These are phyloP conservation scores for Rhynchosporium graminicola DNA, from an alignment of 2,329 filamentous ascomycete species.

Conservation along the genomic window DNA sequence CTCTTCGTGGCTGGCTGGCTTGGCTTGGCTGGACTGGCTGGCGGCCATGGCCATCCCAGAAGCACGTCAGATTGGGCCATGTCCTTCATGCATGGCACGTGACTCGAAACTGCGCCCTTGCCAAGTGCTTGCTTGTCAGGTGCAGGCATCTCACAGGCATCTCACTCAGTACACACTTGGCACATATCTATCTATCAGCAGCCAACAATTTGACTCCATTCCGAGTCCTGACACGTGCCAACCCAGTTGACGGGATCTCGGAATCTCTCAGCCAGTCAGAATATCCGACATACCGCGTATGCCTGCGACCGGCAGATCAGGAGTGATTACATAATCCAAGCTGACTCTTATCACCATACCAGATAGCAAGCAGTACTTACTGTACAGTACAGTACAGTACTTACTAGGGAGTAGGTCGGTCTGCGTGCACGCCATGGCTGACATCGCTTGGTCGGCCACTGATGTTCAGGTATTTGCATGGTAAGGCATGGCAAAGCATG, in stretches of 20 bases:
- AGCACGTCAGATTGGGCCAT: background rate
- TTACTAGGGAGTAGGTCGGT: too few relatives aligned
- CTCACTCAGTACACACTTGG: background rate
- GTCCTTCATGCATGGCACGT: background rate
- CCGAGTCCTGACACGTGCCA: background rate
- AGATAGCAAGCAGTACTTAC: background rate
- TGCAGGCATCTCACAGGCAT: too few relatives aligned
- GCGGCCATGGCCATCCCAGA: background rate
- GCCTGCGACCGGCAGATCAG: background rate
- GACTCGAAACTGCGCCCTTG: slow-evolving; percentile 8
- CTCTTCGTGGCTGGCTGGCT: too few relatives aligned
- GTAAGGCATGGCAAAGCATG: background rate
- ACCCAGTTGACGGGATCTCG: background rate
- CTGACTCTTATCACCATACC: slow-evolving; percentile 6
- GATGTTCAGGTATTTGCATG: background rate
- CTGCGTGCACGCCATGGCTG: background rate
- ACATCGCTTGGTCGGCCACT: slow-evolving; percentile 13
- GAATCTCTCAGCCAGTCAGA: slow-evolving; percentile 1
- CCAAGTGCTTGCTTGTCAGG: slow-evolving; percentile 10
- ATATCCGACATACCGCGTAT: background rate
- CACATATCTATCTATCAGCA: background rate
- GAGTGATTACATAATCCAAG: slow-evolving; percentile 1
- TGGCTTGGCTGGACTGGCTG: too few relatives aligned
- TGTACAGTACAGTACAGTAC: background rate
- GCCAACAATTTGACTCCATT: slow-evolving; percentile 1